A percentile compares a stretch with the other conserved stretches of the same genome.
Evolutionary conservation across 2,329 filamentous ascomycete species (phyloP).

Genomic region (Penicillium sp.): DNA sequence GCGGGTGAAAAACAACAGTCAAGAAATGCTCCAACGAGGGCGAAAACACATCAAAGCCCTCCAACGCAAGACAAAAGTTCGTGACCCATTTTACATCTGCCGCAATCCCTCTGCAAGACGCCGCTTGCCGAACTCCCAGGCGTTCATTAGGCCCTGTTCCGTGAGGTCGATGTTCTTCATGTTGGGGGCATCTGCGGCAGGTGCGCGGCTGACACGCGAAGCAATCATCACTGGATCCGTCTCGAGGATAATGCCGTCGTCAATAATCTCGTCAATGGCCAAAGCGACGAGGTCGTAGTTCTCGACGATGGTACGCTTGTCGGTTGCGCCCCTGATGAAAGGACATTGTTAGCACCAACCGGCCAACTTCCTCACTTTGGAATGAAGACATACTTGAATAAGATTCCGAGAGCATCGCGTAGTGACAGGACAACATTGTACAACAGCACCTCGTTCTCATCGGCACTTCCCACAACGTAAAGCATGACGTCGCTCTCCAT

Average conservation of each 20-base stretch:
- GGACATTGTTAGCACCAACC: constrained; percentile 16
- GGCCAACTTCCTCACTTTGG: neutral
- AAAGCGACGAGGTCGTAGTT: constrained; percentile 97
- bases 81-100: constrained; percentile 43
- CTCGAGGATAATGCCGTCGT: constrained; percentile 95
- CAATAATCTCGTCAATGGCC: constrained; percentile 90
- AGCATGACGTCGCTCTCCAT: constrained; percentile 95
- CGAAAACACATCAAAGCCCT: constrained; percentile 20
- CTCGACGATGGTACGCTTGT: constrained; percentile 96
- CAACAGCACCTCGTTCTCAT: constrained; percentile 95
- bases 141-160: constrained; percentile 91
- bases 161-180: constrained; percentile 93
- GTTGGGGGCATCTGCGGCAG: constrained; percentile 80
- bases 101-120: constrained; percentile 88
- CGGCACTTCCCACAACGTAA: constrained; percentile 84
- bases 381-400: constrained; percentile 71
- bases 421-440: constrained; percentile 94
- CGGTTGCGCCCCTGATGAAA: constrained; percentile 74
- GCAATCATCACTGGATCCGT: constrained; percentile 94
- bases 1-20: constrained; percentile 19
- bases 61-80: constrained; percentile 21
- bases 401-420: constrained; percentile 81
- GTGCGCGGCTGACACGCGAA: constrained; percentile 87
- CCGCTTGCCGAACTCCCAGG: constrained; percentile 89
- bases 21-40: constrained; percentile 20